Base-by-base conservation (phyloP, 108 stramenopile genomes). In the Cyclotella kingstonii region DNA sequence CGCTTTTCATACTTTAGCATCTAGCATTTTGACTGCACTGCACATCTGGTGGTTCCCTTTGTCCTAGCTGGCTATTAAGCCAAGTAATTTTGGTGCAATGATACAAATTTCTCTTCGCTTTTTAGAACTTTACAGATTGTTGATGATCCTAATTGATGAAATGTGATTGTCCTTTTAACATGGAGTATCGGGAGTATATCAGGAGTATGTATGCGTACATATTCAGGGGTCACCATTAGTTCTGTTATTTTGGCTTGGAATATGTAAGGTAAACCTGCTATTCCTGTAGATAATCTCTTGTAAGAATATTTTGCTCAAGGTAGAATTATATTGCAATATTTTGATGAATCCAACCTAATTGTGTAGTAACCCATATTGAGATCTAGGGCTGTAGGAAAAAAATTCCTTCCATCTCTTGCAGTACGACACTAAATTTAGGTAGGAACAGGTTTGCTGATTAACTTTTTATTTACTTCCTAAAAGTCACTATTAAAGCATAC, bases 231-330 rank as follows among this genome's bases (percentile, higher is more conserved):
- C 4, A 31, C 45, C 25, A 79, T 36, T 0, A 78, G 46, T 15
- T 61, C 47, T 18, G 31, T 31, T 66, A 82, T 82, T 23, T 54
- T 68, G 9, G 31, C 52, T 67, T 82, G 73, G 30, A 71, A 76
- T 6, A 79, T 71, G 48, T 76, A 63, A 1, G 77, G 73, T 0
- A 55, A n/a, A 43, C 29, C 30, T 12, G 45, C 10, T 0, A 74
- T 33, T 5, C 79, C 82, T 79, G 77, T 80, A 17, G 82, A 76
- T 22, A 80, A 39, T 29, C 49, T 44, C 7, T 39, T 15, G 39
- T 77, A 79, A 14, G 38, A 79, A 83, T 18, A n/a, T n/a, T n/a
- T 75, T 66, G 0, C 79, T 79, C 62, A 63, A 80, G 25, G 83
- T 81, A 14, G 70, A 40, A 7, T 73, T 42, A 19, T 60, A 59